phyloP scores from a whole-genome alignment of 225 moss, liverwort and hornwort species.

The Polytrichum commune region DNA sequence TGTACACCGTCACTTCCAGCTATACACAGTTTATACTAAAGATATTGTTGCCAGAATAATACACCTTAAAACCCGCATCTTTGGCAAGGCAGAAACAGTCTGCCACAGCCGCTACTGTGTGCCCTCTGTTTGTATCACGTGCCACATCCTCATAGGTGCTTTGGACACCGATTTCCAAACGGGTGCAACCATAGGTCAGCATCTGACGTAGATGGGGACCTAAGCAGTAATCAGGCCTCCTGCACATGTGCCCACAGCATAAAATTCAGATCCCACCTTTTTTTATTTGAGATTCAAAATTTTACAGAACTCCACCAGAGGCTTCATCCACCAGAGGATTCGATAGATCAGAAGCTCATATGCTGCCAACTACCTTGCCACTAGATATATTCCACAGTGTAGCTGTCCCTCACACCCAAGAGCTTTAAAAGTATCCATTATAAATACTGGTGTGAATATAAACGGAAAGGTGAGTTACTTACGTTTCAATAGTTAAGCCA shows the following conservation, averaged over 20 bases:
- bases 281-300: too few relatives aligned
- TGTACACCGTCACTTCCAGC: background rate
- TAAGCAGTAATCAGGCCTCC: conserved; percentile 99
- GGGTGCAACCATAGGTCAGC: conserved; percentile 96
- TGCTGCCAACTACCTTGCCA: too few relatives aligned
- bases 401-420: too few relatives aligned
- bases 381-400: too few relatives aligned
- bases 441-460: background rate
- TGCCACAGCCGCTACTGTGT: conserved; percentile 92
- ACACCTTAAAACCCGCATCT: conserved; percentile 95
- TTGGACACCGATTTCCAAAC: conserved; percentile 97
- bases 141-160: conserved; percentile 99
- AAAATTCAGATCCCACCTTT: too few relatives aligned
- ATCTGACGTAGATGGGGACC: conserved; percentile 96
- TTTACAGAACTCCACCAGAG: too few relatives aligned
- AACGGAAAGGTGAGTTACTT: conserved; percentile 8
- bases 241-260: conserved; percentile 31
- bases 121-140: conserved; percentile 96
- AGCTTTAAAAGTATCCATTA: too few relatives aligned
- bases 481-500: conserved; percentile 99
- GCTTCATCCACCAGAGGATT: too few relatives aligned
- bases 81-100: conserved; percentile 98
- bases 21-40: background rate
- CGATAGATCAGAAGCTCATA: too few relatives aligned
- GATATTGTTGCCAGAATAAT: background rate